Conservation (phyloP, 2,329 filamentous ascomycete species). For the Phialophora verrucosa region DNA sequence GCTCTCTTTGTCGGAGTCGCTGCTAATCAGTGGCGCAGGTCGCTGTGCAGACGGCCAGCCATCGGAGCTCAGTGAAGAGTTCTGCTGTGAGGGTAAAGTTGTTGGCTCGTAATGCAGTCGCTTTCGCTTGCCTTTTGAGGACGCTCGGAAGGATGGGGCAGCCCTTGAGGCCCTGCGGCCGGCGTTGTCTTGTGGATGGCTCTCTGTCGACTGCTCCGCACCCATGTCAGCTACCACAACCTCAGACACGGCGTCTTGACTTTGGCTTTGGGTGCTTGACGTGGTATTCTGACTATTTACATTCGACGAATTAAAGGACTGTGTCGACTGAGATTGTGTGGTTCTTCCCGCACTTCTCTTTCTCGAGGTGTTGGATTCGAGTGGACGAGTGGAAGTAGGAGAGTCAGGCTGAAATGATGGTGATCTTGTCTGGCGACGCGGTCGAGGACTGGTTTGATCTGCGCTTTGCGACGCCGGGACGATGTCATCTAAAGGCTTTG, state of each 20-base stretch:
- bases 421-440: conserved; percentile 21
- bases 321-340: conserved; percentile 33
- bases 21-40: background rate
- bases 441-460: background rate
- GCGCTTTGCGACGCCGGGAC: background rate
- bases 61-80: conserved; percentile 17
- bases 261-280: conserved; percentile 10
- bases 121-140: conserved; percentile 6
- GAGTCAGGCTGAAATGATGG: conserved; percentile 38
- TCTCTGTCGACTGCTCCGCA: conserved; percentile 15
- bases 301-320: conserved; percentile 17
- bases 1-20: conserved; percentile 17
- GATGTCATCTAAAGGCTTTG: background rate
- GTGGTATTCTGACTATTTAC: conserved; percentile 10
- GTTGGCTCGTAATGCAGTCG: conserved; percentile 15
- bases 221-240: conserved; percentile 11
- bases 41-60: conserved; percentile 4
- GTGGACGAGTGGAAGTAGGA: conserved; percentile 26
- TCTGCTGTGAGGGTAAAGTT: conserved; percentile 2
- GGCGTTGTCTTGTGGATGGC: background rate
- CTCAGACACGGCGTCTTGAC: conserved; percentile 11
- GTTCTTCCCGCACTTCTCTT: conserved; percentile 29
- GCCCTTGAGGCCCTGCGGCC: background rate
- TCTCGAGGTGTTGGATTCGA: conserved; percentile 32
- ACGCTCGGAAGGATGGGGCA: conserved; percentile 13